A percentile compares a stretch with the other conserved stretches of the same genome.
Evolutionary conservation across 1,284 basidiomycete genomes (phyloP).

Genomic region (Ustilago nuda): DNA sequence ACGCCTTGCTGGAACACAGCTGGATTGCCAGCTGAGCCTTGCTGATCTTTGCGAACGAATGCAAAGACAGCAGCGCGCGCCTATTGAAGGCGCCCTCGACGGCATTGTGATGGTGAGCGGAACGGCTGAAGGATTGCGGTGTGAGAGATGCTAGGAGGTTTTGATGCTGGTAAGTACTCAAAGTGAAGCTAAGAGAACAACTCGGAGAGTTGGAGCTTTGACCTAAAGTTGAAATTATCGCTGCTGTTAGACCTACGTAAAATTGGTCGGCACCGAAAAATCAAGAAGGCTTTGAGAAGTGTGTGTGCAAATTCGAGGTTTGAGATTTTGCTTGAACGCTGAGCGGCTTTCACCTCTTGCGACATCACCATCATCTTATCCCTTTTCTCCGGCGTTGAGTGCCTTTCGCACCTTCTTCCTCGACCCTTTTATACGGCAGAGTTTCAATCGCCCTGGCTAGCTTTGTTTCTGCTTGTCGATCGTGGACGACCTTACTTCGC

Average conservation of each 20-base stretch:
- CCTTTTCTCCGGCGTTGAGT: constrained; percentile 1
- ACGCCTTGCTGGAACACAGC: constrained; percentile 1
- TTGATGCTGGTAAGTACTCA: neutral
- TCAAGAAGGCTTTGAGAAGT: constrained; percentile 4
- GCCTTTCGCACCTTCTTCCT: neutral
- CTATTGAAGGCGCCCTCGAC: constrained; percentile 18
- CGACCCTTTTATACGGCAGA: neutral
- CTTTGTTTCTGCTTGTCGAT: constrained; percentile 8
- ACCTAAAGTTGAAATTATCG: neutral
- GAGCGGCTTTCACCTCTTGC: constrained; percentile 18
- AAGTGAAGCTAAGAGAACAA: neutral
- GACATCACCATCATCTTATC: constrained; percentile 31
- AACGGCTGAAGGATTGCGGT: neutral
- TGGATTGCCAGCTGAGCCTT: constrained; percentile 1
- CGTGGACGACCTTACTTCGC: constrained; percentile 7
- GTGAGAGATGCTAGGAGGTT: neutral
- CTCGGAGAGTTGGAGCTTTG: neutral
- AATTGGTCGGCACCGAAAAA: constrained; percentile 26
- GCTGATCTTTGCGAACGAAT: neutral
- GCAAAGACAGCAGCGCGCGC: constrained; percentile 25
- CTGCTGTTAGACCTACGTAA: neutral
- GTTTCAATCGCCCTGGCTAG: neutral
- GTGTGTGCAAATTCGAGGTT: constrained; percentile 34
- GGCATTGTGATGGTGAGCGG: constrained; percentile 10
- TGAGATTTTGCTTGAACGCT: constrained; percentile 22